Evolutionary conservation across 78 protist species (phyloP), one percentile per base, ranked within the genome.

Genomic region (Goniomonas avonlea): DNA sequence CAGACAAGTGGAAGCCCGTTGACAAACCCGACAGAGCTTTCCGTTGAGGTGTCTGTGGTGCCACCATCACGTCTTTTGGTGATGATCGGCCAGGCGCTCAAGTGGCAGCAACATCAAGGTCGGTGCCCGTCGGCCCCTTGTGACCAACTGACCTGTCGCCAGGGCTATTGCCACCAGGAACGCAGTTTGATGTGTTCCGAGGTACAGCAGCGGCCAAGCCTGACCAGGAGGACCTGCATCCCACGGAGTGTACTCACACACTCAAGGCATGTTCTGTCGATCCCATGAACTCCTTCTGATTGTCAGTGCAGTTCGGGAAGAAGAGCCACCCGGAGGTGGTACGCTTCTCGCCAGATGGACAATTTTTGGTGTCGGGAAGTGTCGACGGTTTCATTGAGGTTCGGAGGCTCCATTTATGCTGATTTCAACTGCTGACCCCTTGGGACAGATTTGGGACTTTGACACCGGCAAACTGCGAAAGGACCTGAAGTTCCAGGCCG

Each of bases 301-400:
- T n/a, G n/a, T n/a, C n/a, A n/a, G n/a, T 61, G 34, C 77, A 81
- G 61, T 77, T 86, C 45, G 86, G 84, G 20, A 32, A 25, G 32
- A 38, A 47, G 35, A 65, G 83, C 18, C 86, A 82, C 41, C 43
- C 82, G 5, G 90, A 86, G 32, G 2, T 41, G 0, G 83, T 81
- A 0, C 34, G 20, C 5, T 87, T 87, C 39, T 65, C 87, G 27
- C 88, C 91, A 3, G 86, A 87, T 34, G 91, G 88, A 1, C 85
- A 84, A 55, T 79, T 29, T 65, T 68, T 87, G 29, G 85, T 65
- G 9, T 65, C 81, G 4, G 91, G 91, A 38, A 69, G 59, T 5
- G 41, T 73, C 13, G 89, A 87, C 27, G 88, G 88, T 1, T 83
- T 87, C n/a, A 25, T 87, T 2, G 91, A 87, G 71, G 73, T 86